These are phyloP conservation scores for Pelagophyceae sp. DNA, from an alignment of 352 stramenopile species.

Conservation along the genomic window DNA sequence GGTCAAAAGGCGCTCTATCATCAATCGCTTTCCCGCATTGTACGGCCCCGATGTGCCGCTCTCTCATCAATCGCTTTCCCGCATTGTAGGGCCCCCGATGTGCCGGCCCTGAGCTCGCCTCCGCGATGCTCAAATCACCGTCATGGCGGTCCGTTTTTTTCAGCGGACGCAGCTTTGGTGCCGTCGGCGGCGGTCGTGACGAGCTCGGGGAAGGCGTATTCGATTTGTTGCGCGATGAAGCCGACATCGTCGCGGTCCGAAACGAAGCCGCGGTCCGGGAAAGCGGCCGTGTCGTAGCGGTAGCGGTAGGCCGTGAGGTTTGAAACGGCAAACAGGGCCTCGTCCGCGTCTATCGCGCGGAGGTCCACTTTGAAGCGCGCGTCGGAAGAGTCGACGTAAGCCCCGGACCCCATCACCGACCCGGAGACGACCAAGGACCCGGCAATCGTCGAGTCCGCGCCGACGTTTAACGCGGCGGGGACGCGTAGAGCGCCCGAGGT, in stretches of 20 bases:
- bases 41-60: no score
- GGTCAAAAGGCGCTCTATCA: no score
- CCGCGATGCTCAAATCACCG: no score
- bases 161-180: no score
- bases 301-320: conserved; percentile 32
- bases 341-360: conserved; percentile 21
- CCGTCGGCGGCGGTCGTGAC: conserved; percentile 54
- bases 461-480: conserved; percentile 63
- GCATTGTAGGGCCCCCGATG: no score
- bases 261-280: conserved; percentile 24
- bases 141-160: no score
- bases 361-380: conserved; percentile 68
- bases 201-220: conserved; percentile 62
- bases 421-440: conserved; percentile 68
- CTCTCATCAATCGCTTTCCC: no score
- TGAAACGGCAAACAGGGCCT: not conserved
- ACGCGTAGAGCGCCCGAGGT: conserved; percentile 63
- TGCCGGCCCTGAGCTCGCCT: no score
- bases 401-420: conserved; percentile 72
- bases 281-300: conserved; percentile 41
- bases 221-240: conserved; percentile 74
- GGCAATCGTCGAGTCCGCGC: conserved; percentile 66
- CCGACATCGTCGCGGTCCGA: conserved; percentile 49
- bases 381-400: conserved; percentile 78
- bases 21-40: no score